Evolutionary conservation across 495 filamentous ascomycete species (phyloP).

Genomic region (Rostrohypoxylon terebratum): DNA sequence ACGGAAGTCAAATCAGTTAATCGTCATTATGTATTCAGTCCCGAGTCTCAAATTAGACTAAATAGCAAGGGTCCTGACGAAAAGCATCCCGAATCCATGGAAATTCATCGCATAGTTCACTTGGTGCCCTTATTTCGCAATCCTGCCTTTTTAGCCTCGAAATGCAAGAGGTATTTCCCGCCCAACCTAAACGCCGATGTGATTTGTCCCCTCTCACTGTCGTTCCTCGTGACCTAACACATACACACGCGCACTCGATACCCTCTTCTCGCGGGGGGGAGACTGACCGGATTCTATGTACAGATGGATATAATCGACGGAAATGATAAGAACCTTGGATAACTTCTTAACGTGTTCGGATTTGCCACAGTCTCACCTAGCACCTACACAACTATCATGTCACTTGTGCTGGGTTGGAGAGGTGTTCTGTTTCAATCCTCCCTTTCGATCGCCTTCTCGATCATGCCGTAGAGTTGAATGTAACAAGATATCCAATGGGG

Average conservation of each 20-base stretch:
- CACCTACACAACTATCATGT: neutral
- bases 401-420: neutral
- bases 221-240: slow-evolving; percentile 8
- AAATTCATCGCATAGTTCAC: neutral
- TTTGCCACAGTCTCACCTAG: neutral
- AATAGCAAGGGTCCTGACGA: neutral
- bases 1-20: neutral
- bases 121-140: neutral
- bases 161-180: slow-evolving; percentile 43
- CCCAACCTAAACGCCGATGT: slow-evolving; percentile 25
- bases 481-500: neutral
- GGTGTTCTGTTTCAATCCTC: neutral
- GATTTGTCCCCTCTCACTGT: neutral
- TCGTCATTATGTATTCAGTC: slow-evolving; percentile 21
- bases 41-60: slow-evolving; percentile 12
- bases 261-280: slow-evolving; percentile 11
- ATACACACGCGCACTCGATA: neutral
- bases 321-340: slow-evolving; percentile 7
- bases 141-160: slow-evolving; percentile 10
- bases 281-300: slow-evolving; percentile 33
- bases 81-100: neutral
- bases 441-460: neutral
- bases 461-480: neutral
- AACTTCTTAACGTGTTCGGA: neutral
- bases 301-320: slow-evolving; percentile 15